Evolutionary conservation across 176 grass and related monocot species (phyloP), one percentile per base, ranked within the genome.

Genomic region (Aegilops speltoides): DNA sequence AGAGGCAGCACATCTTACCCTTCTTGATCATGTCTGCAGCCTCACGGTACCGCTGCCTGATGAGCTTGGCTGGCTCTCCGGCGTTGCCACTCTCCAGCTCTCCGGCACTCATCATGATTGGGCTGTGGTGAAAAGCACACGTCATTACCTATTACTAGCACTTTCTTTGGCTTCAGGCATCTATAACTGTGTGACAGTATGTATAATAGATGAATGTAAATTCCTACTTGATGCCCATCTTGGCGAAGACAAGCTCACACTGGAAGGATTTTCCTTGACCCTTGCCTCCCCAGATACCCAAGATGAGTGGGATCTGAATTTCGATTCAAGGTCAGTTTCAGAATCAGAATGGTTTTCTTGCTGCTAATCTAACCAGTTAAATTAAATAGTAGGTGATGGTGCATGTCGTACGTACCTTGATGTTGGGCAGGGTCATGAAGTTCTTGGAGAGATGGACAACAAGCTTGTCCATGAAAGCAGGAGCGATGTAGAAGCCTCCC

Each of bases 201-300:
- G 43, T 46, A 20, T 54, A 64, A 33, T 10, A 6, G 29, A 25
- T 28, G 23, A 57, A 56, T 40, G 10, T 10, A 34, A 45, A 36
- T 19, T 76, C 88, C 24, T 86, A 95, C 96, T 90, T 95, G 84
- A 98, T 98, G 73, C 96, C 93, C 93, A 98, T 88, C 91, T 98
- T 98, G 82, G 93, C 67, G 79, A 98, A 98, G 59, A 95, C 96
- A 14, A 98, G 96, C 78, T 98, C 96, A 29, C 91, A 94, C 29
- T 98, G 96, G 91, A 98, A 98, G 10, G 96, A 98, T 89, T 98
- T 98, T n/a, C 96, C 96, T 29, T 98, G 96, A 82, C 96, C 96
- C 87, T 98, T 98, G 73, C 96, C 96, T 92, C 96, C 96, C 96
- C 96, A 98, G 66, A 98, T 86, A 92, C 96, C 96, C 84, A 98